Conservation (phyloP, 2,329 filamentous ascomycete species). For the Talaromyces islandicus region DNA sequence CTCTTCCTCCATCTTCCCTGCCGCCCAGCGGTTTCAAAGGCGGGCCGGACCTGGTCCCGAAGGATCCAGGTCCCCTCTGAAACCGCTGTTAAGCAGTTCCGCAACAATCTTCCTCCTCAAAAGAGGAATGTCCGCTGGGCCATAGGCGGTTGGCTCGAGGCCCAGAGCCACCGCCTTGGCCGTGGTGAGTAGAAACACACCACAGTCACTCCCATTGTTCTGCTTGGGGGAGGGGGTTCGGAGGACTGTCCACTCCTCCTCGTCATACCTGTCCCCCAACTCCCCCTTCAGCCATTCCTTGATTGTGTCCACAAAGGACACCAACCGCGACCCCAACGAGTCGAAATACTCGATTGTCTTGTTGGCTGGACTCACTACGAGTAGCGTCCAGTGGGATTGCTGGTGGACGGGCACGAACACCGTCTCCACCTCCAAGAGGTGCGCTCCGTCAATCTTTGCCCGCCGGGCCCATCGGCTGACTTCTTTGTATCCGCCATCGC, state of each 20-base stretch:
- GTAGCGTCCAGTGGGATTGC: conserved; percentile 42
- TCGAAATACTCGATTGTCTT: conserved; percentile 45
- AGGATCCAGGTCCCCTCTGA: conserved; percentile 38
- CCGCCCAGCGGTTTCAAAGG: neutral
- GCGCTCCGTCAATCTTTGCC: conserved; percentile 42
- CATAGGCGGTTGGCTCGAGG: conserved; percentile 38
- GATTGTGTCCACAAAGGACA: conserved; percentile 26
- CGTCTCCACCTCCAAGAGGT: conserved; percentile 39
- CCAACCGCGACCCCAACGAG: conserved; percentile 32
- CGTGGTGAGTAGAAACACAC: conserved; percentile 45
- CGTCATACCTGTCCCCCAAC: conserved; percentile 33
- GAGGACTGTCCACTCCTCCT: conserved; percentile 39
- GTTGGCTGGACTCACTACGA: conserved; percentile 38
- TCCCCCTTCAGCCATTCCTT: conserved; percentile 40
- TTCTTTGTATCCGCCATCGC: conserved; percentile 33
- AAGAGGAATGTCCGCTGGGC: conserved; percentile 31
- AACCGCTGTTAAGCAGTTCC: conserved; percentile 41
- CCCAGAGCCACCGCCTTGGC: conserved; percentile 43
- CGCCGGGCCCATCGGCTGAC: conserved; percentile 40
- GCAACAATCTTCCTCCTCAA: conserved; percentile 43
- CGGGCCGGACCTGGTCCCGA: conserved; percentile 4
- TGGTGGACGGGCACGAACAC: conserved; percentile 45
- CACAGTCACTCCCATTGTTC: conserved; percentile 44
- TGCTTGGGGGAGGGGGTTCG: conserved; percentile 38
- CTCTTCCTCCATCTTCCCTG: neutral